phyloP scores from a whole-genome alignment of 2,329 filamentous ascomycete species.

The Cladobotryum mycophilum region DNA sequence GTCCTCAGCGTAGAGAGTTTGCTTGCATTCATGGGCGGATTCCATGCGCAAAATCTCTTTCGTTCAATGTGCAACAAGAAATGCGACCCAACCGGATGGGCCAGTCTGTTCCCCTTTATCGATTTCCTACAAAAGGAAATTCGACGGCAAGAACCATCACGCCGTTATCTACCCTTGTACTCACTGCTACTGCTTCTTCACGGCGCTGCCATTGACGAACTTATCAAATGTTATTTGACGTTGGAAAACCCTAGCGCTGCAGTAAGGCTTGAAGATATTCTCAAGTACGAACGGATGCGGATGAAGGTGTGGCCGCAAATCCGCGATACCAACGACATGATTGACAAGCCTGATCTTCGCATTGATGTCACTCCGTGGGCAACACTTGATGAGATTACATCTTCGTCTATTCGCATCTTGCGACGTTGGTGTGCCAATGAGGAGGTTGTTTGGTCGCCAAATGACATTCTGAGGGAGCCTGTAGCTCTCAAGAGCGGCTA shows the following conservation, averaged over 20 bases:
- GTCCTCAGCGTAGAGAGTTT: slow-evolving; percentile 44
- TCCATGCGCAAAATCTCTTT: slow-evolving; percentile 42
- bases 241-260: slow-evolving; percentile 20
- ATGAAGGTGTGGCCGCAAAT: slow-evolving; percentile 12
- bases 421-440: slow-evolving; percentile 39
- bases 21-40: slow-evolving; percentile 47
- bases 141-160: slow-evolving; percentile 25
- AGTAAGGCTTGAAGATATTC: slow-evolving; percentile 2
- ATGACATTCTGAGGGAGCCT: slow-evolving; percentile 25
- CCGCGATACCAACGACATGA: slow-evolving; percentile 5
- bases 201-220: slow-evolving; percentile 39
- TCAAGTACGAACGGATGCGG: slow-evolving; percentile 6
- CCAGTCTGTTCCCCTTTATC: slow-evolving; percentile 40
- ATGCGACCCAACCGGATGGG: slow-evolving; percentile 37
- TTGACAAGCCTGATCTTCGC: slow-evolving; percentile 17
- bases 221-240: slow-evolving; percentile 31
- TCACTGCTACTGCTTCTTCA: slow-evolving; percentile 40
- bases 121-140: slow-evolving; percentile 34
- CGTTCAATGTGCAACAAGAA: slow-evolving; percentile 38
- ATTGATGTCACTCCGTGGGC: slow-evolving; percentile 36
- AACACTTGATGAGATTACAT: slow-evolving; percentile 38
- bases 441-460: slow-evolving; percentile 39
- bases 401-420: slow-evolving; percentile 33
- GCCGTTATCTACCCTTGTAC: slow-evolving; percentile 33
- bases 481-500: background rate